These are phyloP conservation scores for Mariannaea elegans DNA, from an alignment of 2,329 filamentous ascomycete species.

Conservation along the genomic window DNA sequence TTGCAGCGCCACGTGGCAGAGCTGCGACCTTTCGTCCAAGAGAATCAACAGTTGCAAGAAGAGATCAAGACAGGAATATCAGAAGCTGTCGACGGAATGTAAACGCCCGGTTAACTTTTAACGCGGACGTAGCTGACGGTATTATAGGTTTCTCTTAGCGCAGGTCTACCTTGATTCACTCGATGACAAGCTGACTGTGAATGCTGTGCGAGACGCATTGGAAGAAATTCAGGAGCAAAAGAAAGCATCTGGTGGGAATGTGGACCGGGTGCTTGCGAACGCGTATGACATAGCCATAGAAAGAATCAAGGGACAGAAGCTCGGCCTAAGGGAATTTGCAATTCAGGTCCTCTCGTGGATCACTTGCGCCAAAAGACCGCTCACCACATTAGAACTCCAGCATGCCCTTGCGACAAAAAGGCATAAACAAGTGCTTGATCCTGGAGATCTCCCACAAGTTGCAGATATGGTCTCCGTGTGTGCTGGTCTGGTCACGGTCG, in stretches of 20 bases:
- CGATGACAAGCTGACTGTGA: neutral
- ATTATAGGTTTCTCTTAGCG: conserved; percentile 1
- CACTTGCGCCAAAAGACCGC: neutral
- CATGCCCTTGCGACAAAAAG: neutral
- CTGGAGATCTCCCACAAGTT: neutral
- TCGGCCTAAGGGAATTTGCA: neutral
- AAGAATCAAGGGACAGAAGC: neutral
- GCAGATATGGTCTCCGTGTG: neutral
- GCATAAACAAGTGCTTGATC: neutral
- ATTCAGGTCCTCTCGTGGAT: neutral
- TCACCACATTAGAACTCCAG: neutral
- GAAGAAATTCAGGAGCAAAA: neutral
- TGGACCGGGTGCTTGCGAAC: neutral
- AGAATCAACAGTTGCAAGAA: neutral
- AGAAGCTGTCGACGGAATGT: neutral
- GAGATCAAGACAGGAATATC: neutral
- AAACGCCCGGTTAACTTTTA: neutral
- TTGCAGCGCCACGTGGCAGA: no score
- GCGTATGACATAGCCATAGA: neutral
- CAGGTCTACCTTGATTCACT: neutral
- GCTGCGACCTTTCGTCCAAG: no score
- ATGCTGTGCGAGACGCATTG: neutral
- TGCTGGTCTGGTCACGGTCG: neutral
- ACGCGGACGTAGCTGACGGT: neutral
- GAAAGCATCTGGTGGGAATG: neutral